Evolutionary conservation across 148 eudicot species (phyloP), one percentile per base, ranked within the genome.

Genomic region (Suaeda aralocaspica): DNA sequence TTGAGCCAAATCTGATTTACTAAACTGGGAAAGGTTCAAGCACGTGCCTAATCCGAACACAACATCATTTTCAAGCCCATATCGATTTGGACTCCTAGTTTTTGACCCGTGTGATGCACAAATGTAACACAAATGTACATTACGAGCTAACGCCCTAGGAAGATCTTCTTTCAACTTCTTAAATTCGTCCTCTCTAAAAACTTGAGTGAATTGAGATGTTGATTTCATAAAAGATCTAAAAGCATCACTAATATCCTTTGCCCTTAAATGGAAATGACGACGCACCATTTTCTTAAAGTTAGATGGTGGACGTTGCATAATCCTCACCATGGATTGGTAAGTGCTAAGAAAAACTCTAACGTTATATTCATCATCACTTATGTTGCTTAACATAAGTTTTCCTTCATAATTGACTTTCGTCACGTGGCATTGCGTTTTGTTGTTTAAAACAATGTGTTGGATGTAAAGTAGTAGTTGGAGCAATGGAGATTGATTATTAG

Each of bases 291-390:
- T 44, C 52, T 44, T 44, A 22, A 64, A 64, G 25, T 21, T 29
- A 1, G 68, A 64, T 10, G 68, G 68, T 22, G 28, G 25, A n/a
- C 44, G 16, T 49, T 64, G 31, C 2, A 64, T 30, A n/a, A 64
- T 25, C 12, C 26, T 50, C 16, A 64, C 52, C 68, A 64, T 64
- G 26, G 68, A 64, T 64, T 64, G 52, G 33, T 64, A 64, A 16
- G 52, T 31, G 52, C 44, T 9, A 0, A 42, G 45, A 6, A 42
- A 42, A 42, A 42, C 45, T 42, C 12, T 42, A 42, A 42, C 45
- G 7, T 42, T 42, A 13, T 42, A 42, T 42, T 7, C 45, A 42
- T 42, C 45, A 64, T 29, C 25, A 41, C 14, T 42, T 19, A 22
- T 2, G 29, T 29, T 11, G 0, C 3, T 25, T 31, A 64, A 33